Base-by-base conservation (phyloP, 1,139 yeast species). In the Sugiyamaella castrensis region DNA sequence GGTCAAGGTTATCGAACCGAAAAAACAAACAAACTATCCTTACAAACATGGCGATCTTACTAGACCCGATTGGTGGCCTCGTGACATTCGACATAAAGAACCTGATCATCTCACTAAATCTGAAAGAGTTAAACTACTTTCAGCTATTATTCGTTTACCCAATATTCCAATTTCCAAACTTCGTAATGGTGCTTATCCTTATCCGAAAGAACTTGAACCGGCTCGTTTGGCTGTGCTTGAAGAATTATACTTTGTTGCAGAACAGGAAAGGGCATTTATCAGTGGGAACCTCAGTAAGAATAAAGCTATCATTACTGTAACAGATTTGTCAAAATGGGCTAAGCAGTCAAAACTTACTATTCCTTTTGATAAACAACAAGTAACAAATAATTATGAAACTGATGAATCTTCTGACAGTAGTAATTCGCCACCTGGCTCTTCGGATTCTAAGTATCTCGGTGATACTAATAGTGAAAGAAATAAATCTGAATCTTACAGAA, bases 51-150 rank as follows among this genome's bases (percentile, higher is more conserved):
- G 78, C 2, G 73, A 74, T 11, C 46, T 36, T 0, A 59, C 79
- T 8, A 77, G 71, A 54, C 92, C 92, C 0, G 60, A 61, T 1
- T 84, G 92, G 91, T 85, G 92, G 94, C 92, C 92, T 0, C 37
- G 37, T 0, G 48, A 56, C 13, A 78, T 82, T 0, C 71, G 79
- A 36, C 92, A 85, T 64, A 71, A 73, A 43, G 92, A 85, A 58
- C 92, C 92, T 0, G 92, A 85, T 63, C 89, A 85, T 65, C 69
- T 85, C 52, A 75, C 72, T 53, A 84, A 82, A 60, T 66, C 66
- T 1, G 82, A 80, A 54, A 67, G 94, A 50, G 62, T 82, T 15
- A 61, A 59, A 2, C 64, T 85, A 26, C 66, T 84, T 59, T 67
- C 74, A 15, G 60, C 69, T 19, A 72, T 84, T 16, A 53, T 76